Base-by-base conservation (phyloP, 495 filamentous ascomycete genomes). In the Astrothelium subdiscretum region DNA sequence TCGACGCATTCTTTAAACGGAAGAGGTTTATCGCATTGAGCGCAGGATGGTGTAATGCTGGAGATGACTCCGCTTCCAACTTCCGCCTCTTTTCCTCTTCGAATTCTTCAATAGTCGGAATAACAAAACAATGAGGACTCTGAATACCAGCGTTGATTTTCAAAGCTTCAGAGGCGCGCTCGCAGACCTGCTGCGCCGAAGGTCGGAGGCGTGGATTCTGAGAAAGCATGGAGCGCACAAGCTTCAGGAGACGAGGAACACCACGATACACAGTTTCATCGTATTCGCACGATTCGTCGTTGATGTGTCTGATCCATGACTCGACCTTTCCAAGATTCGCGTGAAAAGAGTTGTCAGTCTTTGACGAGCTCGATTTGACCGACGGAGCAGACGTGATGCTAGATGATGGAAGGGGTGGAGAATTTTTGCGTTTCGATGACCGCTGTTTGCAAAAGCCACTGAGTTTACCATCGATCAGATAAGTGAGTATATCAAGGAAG, bases 261-360 rank as follows among this genome's bases (percentile, higher is more conserved):
- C 66, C 69, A 15, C 67, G 63, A 44, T 67, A 72, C 18, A 70
- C 58, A 15, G 66, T 63, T 22, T 69, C 60, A 2, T 69, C 67
- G 4, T 61, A 59, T 18, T 57, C 63, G 4, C 68, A 60, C 10
- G 70, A 61, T 4, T 59, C 51, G 57, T 83, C 83, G 48, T 84
- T 81, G 0, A 96, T 74, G 11, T 78, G 72, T 0, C 79, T 78
- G 71, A 92, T 88, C 92, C 92, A 96, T 18, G 78, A 82, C 52
- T 85, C 83, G 0, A 95, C 82, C 69, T 92, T 88, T 15, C 80
- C 81, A 0, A 87, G 75, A 67, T 95, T 94, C 29, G 84, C 84
- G 70, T 96, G 92, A 73, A 92, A 97, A 0, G 87, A 90, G 1
- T 86, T 82, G 67, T 96, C 72, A 1, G 60, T 67, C 3, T 71